These are phyloP conservation scores for Aristolochia contorta DNA, from an alignment of 164 flowering plant species.

Conservation along the genomic window DNA sequence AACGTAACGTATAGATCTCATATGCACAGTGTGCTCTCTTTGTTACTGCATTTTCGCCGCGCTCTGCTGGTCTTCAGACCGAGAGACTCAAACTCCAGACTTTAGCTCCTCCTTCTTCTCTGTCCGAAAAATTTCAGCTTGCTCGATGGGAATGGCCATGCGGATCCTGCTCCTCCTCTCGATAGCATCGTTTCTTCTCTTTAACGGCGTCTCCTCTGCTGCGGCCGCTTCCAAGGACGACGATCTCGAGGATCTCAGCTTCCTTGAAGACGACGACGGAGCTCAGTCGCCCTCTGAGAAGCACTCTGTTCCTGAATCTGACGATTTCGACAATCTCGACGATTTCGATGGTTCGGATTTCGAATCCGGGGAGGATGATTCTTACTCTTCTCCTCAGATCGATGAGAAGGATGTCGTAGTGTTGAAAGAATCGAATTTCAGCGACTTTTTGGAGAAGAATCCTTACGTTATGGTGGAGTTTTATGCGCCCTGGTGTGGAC, in stretches of 20 bases:
- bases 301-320: slow-evolving; percentile 10
- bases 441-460: slow-evolving; percentile 49
- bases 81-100: neutral
- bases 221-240: slow-evolving; percentile 22
- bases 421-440: slow-evolving; percentile 66
- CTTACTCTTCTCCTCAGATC: slow-evolving; percentile 23
- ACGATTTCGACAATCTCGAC: slow-evolving; percentile 19
- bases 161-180: slow-evolving; percentile 36
- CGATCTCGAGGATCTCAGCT: slow-evolving; percentile 59
- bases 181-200: slow-evolving; percentile 37
- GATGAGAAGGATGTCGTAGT: slow-evolving; percentile 90
- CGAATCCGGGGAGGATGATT: slow-evolving; percentile 15
- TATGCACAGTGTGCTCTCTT: neutral
- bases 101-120: neutral
- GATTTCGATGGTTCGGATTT: slow-evolving; percentile 29
- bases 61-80: neutral
- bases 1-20: neutral
- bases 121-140: neutral
- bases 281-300: neutral
- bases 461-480: slow-evolving; percentile 81
- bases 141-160: slow-evolving; percentile 24
- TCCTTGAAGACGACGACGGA: slow-evolving; percentile 45
- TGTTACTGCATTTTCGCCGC: neutral
- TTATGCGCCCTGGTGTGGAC: slow-evolving; percentile 97
- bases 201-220: slow-evolving; percentile 21